phyloP scores from a whole-genome alignment of 257 asterid genomes.

The Phtheirospermum japonicum region DNA sequence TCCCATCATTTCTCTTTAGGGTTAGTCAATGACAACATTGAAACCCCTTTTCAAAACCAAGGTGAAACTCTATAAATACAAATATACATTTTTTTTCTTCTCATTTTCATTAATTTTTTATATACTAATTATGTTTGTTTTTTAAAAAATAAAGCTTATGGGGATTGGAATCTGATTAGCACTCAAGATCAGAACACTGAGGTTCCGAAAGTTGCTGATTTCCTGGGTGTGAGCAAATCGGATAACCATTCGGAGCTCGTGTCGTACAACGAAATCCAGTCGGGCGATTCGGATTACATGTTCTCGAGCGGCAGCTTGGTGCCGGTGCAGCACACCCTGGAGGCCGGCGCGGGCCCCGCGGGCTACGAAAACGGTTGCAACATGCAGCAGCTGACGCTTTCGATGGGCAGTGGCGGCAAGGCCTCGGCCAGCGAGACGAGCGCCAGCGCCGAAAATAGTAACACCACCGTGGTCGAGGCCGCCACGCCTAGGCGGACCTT shows the following conservation, averaged over 20 bases:
- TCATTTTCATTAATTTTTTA: neutral
- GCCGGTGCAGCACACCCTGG: constrained; percentile 39
- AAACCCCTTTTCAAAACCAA: constrained; percentile 61
- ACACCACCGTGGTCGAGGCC: constrained; percentile 54
- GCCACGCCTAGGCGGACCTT: constrained; percentile 61
- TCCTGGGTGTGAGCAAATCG: constrained; percentile 60
- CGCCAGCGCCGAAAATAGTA: constrained; percentile 44
- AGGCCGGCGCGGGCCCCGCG: neutral
- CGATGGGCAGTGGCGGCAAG: constrained; percentile 72
- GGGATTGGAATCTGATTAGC: constrained; percentile 65
- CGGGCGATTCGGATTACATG: constrained; percentile 45
- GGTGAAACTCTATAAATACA: no score
- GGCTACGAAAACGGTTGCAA: constrained; percentile 39
- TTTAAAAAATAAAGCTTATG: no score
- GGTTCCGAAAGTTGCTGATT: constrained; percentile 74
- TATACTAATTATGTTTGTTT: no score
- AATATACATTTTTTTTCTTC: neutral
- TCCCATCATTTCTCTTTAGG: constrained; percentile 71
- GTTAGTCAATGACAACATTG: constrained; percentile 54
- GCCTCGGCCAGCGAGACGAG: constrained; percentile 46
- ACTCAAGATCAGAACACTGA: constrained; percentile 44
- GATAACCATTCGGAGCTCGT: constrained; percentile 48
- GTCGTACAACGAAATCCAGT: constrained; percentile 52
- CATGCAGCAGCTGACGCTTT: constrained; percentile 69
- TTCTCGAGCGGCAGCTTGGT: constrained; percentile 45